Conservation (phyloP, 164 flowering plant species). For the Vitis cinerea region DNA sequence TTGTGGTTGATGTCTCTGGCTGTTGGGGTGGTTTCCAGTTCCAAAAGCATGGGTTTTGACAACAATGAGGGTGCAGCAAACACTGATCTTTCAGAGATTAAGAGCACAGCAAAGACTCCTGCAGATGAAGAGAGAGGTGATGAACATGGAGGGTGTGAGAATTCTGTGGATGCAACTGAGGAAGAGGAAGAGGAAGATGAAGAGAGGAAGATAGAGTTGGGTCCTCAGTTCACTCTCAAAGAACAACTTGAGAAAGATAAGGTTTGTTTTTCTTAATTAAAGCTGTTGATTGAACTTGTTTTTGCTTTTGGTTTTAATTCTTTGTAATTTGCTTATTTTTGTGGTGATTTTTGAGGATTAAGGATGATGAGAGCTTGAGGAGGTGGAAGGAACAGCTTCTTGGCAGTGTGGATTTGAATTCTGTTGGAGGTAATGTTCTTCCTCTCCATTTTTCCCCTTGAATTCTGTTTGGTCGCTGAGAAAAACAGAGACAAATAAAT, state of each 20-base stretch:
- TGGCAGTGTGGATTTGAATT: constrained; percentile 48
- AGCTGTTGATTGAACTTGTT: not conserved
- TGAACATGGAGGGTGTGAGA: constrained; percentile 33
- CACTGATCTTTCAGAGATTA: constrained; percentile 14
- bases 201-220: constrained; percentile 52
- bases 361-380: constrained; percentile 71
- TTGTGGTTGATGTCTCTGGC: constrained; percentile 51
- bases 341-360: constrained; percentile 10
- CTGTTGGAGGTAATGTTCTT: constrained; percentile 50
- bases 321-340: not conserved
- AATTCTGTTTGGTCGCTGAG: constrained; percentile 1
- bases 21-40: constrained; percentile 44
- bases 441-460: not conserved
- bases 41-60: constrained; percentile 57
- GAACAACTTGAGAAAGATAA: constrained; percentile 81
- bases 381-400: constrained; percentile 72
- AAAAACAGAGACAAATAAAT: not conserved
- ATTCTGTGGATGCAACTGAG: constrained; percentile 43
- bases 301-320: not conserved
- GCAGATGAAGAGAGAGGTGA: constrained; percentile 23
- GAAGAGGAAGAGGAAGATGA: constrained; percentile 58
- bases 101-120: not conserved
- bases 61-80: constrained; percentile 18
- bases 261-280: constrained; percentile 32
- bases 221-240: constrained; percentile 72